Evolutionary conservation across 1,139 yeast species (phyloP).

Genomic region (Dujonia santamariae): DNA sequence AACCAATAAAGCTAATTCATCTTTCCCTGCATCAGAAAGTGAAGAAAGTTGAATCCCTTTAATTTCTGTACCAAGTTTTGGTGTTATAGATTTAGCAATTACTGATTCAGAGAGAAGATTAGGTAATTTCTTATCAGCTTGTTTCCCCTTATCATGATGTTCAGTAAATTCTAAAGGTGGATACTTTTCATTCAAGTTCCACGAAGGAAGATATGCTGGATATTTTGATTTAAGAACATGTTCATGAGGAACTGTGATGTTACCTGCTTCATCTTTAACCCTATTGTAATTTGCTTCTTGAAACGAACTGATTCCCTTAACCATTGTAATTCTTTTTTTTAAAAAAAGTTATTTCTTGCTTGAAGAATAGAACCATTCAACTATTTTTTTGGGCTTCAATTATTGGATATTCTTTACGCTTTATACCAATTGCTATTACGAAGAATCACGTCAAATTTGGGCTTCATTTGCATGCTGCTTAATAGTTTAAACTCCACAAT

Average conservation of each 20-base stretch:
- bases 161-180: constrained; percentile 21
- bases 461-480: not conserved
- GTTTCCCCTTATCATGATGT: constrained; percentile 21
- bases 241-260: constrained; percentile 21
- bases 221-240: constrained; percentile 19
- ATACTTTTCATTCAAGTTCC: constrained; percentile 27
- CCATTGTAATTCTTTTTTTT: too few relatives aligned
- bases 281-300: constrained; percentile 2
- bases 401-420: too few relatives aligned
- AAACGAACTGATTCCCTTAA: too few relatives aligned
- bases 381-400: too few relatives aligned
- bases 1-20: constrained; percentile 37
- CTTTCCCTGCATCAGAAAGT: constrained; percentile 26
- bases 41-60: constrained; percentile 25
- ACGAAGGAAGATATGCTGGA: constrained; percentile 27
- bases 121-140: constrained; percentile 16
- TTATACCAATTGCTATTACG: too few relatives aligned
- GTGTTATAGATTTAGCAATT: constrained; percentile 17
- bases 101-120: constrained; percentile 15
- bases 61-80: constrained; percentile 25
- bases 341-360: too few relatives aligned
- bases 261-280: constrained; percentile 15
- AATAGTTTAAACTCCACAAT: not conserved
- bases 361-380: too few relatives aligned
- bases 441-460: too few relatives aligned